Evolutionary conservation across 306 rosid genomes (phyloP).

Genomic region (Dalbergia cochinchinensis): DNA sequence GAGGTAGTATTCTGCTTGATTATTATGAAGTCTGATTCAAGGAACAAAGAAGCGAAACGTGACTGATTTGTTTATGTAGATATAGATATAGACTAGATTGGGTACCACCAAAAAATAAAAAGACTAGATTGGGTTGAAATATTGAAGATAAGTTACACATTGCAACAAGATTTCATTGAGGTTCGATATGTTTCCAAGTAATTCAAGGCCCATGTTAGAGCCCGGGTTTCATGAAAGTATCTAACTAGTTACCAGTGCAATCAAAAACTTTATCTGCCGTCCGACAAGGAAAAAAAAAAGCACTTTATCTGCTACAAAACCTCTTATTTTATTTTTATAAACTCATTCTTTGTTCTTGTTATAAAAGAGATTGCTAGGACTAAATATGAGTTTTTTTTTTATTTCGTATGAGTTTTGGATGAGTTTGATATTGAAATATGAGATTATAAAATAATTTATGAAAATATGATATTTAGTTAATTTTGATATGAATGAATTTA

Average conservation of each 20-base stretch:
- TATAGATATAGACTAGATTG: background rate
- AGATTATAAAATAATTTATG: no score
- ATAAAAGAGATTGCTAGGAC: no score
- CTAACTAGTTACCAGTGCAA: background rate
- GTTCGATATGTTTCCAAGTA: background rate
- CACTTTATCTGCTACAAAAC: background rate
- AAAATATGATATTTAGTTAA: no score
- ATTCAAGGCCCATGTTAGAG: background rate
- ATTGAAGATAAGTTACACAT: background rate
- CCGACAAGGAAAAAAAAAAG: background rate
- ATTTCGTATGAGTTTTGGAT: no score
- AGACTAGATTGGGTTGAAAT: background rate
- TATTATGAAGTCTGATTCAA: conserved; percentile 36
- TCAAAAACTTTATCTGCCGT: background rate
- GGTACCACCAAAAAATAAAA: background rate
- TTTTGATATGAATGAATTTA: no score
- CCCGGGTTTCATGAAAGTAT: background rate
- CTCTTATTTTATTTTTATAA: no score
- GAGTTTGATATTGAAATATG: no score
- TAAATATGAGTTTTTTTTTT: no score
- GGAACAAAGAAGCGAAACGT: background rate
- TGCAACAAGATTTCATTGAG: background rate
- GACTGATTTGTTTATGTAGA: background rate
- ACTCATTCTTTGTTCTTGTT: no score
- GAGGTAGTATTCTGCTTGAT: conserved; percentile 29